Base-by-base conservation (phyloP, 176 grass and related monocot genomes). In the Zizania latifolia region DNA sequence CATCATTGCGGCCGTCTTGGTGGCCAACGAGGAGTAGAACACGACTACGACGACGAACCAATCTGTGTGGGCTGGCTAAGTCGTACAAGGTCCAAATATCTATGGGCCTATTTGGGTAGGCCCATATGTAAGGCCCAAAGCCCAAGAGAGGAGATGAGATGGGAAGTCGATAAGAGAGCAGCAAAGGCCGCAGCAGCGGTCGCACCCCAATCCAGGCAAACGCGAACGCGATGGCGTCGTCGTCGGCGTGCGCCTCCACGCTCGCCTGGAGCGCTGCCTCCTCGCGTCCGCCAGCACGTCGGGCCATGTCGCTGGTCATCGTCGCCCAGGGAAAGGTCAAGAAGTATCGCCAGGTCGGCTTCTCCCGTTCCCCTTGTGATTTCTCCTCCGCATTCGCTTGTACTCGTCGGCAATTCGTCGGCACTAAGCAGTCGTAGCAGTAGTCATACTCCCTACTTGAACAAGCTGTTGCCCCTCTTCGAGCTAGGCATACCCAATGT, bases 271-370 rank as follows among this genome's bases (percentile, higher is more conserved):
- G 77, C 32, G 34, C 77, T 38, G 33, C 64, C 26, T 70, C 72
- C 58, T 58, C 30, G n/a, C 67, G 2, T 2, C 21, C 40, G 51
- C 60, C 31, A 28, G 19, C 72, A 1, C 35, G 79, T 1, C 28
- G 68, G 4, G 36, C 74, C 50, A 28, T 46, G 11, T 70, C 85
- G 33, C 69, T 86, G 17, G 40, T 72, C 75, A 65, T 93, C 68
- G 65, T 93, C 34, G 86, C 90, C 34, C 90, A 93, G 84, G 88
- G 82, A 55, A 93, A 78, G 74, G 90, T 83, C 55, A 84, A 87
- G 80, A 93, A 93, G 84, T 81, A 76, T 24, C 87, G 90, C 46
- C 87, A 93, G 90, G 90, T 86, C 30, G 8, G 40, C 9, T 22
- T 35, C 48, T 15, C 34, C 38, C 6, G 4, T 4, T 0, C 41